Percentiles rank a stretch among this genome's conserved stretches.
Evolutionary conservation across 1,284 basidiomycete species (phyloP).

Genomic region (Limonomyces culmigenus): DNA sequence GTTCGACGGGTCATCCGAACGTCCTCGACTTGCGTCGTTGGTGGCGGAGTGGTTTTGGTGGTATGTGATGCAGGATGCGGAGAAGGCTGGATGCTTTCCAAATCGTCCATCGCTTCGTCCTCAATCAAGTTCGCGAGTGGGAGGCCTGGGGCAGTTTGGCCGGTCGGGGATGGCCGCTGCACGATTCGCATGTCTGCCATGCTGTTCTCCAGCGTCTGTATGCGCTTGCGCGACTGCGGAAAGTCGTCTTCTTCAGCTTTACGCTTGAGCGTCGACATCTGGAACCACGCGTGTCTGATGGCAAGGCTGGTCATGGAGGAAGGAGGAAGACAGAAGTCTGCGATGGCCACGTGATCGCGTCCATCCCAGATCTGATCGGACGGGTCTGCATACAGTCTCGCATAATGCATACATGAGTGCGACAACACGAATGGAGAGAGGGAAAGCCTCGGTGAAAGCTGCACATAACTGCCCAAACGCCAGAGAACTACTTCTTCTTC

Average conservation of each 20-base stretch:
- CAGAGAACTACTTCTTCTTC: constrained; percentile 62
- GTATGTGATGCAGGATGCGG: constrained; percentile 4
- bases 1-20: constrained; percentile 40
- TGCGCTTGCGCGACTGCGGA: constrained; percentile 2
- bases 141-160: constrained; percentile 21
- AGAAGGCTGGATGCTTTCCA: neutral
- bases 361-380: neutral
- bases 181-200: constrained; percentile 32
- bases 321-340: constrained; percentile 1
- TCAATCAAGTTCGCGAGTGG: neutral
- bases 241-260: constrained; percentile 16
- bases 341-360: neutral
- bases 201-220: neutral
- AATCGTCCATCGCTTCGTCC: neutral
- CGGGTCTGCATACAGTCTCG: neutral
- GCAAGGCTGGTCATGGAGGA: neutral
- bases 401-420: neutral
- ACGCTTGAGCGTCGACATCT: constrained; percentile 28
- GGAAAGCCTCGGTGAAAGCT: neutral
- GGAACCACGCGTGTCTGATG: constrained; percentile 41
- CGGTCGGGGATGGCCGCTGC: constrained; percentile 34
- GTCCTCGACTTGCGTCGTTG: constrained; percentile 23
- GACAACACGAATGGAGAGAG: neutral
- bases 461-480: neutral
- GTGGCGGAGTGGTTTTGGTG: constrained; percentile 1